A percentile compares a stretch with the other conserved stretches of the same genome.
phyloP scores from a whole-genome alignment of 2,329 filamentous ascomycete genomes.

The Ceratocystis huliohia region DNA sequence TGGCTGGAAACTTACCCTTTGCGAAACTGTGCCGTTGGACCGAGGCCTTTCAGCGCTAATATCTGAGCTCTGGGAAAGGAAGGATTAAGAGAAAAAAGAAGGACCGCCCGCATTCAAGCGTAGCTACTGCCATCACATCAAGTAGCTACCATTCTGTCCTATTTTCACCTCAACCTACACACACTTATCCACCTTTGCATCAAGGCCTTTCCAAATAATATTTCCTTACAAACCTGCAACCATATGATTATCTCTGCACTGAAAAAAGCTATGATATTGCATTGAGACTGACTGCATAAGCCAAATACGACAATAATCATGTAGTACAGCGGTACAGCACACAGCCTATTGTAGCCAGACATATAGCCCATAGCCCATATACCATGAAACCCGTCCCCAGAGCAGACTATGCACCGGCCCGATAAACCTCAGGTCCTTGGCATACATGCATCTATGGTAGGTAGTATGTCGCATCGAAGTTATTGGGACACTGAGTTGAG shows the following conservation, averaged over 20 bases:
- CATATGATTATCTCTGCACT: no score
- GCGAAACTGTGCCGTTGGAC: constrained; percentile 11
- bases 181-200: no score
- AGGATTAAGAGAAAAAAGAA: background rate
- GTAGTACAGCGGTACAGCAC: no score
- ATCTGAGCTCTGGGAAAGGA: background rate
- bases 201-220: no score
- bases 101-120: background rate
- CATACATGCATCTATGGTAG: background rate
- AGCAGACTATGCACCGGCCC: background rate
- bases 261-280: no score
- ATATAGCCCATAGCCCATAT: background rate
- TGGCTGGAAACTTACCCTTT: background rate
- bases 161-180: background rate
- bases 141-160: background rate
- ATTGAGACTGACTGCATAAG: background rate
- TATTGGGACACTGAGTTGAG: background rate
- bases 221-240: no score
- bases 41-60: background rate
- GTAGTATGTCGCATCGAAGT: background rate
- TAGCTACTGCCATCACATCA: background rate
- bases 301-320: background rate
- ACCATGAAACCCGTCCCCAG: background rate
- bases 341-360: background rate
- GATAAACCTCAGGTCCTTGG: background rate